Conservation (phyloP, 352 stramenopile genomes). For the Phytophthora pisi region DNA sequence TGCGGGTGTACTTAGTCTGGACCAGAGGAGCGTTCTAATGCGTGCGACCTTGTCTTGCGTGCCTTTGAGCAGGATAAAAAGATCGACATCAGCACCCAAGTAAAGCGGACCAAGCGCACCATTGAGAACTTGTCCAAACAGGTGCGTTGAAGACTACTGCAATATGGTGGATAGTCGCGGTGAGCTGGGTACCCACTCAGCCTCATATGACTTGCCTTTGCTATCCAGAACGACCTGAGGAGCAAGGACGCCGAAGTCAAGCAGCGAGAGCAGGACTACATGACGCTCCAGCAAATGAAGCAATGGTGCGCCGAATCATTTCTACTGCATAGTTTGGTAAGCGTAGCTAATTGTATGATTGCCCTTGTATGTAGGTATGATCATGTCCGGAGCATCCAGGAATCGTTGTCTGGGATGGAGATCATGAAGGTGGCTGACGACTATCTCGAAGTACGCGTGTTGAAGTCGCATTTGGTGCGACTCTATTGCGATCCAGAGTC, state of each 20-base stretch:
- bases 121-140: constrained; percentile 64
- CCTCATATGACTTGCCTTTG: constrained; percentile 3
- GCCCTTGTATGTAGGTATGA: constrained; percentile 51
- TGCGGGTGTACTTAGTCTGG: not conserved
- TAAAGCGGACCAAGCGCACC: constrained; percentile 63
- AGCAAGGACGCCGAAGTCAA: constrained; percentile 78
- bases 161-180: not conserved
- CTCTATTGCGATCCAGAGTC: constrained; percentile 66
- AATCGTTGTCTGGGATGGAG: constrained; percentile 60
- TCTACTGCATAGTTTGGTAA: not conserved
- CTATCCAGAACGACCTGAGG: constrained; percentile 57
- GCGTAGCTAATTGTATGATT: not conserved
- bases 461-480: constrained; percentile 56
- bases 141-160: constrained; percentile 29
- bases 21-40: not conserved
- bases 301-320: constrained; percentile 48
- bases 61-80: constrained; percentile 53
- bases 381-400: constrained; percentile 59
- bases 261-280: constrained; percentile 74
- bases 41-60: not conserved
- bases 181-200: constrained; percentile 8
- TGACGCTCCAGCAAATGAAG: constrained; percentile 75
- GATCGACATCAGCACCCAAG: constrained; percentile 72
- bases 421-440: constrained; percentile 61
- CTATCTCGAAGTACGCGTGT: constrained; percentile 63